A percentile compares a stretch with the other conserved stretches of the same genome.
phyloP scores from a whole-genome alignment of 257 asterid genomes.

The Penstemon barbatus region DNA sequence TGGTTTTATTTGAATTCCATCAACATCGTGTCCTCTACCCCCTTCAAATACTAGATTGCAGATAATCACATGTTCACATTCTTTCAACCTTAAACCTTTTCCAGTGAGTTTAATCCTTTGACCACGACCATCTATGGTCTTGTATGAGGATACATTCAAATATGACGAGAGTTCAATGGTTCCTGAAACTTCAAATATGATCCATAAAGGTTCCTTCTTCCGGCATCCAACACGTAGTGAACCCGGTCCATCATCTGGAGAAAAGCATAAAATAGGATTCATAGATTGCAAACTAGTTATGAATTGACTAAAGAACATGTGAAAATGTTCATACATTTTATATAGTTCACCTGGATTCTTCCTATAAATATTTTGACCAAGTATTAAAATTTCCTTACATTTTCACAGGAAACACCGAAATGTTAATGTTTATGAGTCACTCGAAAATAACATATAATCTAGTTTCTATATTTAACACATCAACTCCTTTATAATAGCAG shows the following conservation, averaged over 20 bases:
- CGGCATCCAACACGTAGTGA: constrained; percentile 88
- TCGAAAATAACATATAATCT: too few relatives aligned
- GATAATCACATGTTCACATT: constrained; percentile 79
- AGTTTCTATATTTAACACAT: too few relatives aligned
- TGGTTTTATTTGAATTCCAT: constrained; percentile 86
- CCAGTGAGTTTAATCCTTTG: constrained; percentile 66
- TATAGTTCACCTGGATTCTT: too few relatives aligned
- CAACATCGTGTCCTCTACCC: constrained; percentile 76
- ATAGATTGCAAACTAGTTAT: not conserved
- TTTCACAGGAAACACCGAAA: too few relatives aligned
- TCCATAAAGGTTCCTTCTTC: constrained; percentile 75
- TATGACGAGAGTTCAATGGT: constrained; percentile 69
- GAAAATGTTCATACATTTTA: not conserved
- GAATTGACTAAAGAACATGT: not conserved
- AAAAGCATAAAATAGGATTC: not conserved
- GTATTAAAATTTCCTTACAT: not conserved
- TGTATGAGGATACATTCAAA: constrained; percentile 63
- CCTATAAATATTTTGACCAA: not conserved
- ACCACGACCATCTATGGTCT: constrained; percentile 95
- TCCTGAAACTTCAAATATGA: constrained; percentile 78
- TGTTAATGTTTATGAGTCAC: too few relatives aligned
- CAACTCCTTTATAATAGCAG: not conserved
- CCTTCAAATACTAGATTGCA: constrained; percentile 71
- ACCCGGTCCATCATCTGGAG: constrained; percentile 93
- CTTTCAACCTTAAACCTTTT: constrained; percentile 78